Evolutionary conservation across 129 eudicot species (phyloP), one percentile per base, ranked within the genome.

Genomic region (Ambrosia artemisiifolia): DNA sequence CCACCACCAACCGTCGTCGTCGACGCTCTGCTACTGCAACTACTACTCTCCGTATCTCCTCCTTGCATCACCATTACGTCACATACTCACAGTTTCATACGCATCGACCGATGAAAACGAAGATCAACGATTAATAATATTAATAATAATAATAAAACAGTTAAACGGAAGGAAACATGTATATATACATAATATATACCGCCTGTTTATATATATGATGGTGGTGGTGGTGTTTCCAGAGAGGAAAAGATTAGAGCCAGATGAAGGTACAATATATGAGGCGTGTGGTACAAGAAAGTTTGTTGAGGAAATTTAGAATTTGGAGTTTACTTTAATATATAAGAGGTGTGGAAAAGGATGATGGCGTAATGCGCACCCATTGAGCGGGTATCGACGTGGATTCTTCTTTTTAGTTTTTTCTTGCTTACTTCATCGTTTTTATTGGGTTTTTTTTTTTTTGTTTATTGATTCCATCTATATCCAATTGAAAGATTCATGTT

Each of bases 321-420:
- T 18, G 28, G 63, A 10, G 0, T 49, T 49, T 32, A 3, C 7
- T 18, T 36, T 48, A 17, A 35, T 0, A 24, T 24, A 24, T 24
- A 24, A 24, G 28, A 28, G 36, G 16, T 51, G 34, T 71, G 78
- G 76, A 32, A 74, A 76, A 70, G 65, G 75, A 69, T 24, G 30
- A 75, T 53, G 78, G 80, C 78, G 90, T 78, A 84, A 84, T 82
- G 87, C 89, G 89, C 89, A 85, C 86, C 75, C 77, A 70, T 53
- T 67, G 75, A 76, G 72, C 80, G 80, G 82, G 68, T 71, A 79
- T 80, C 77, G 90, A 88, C 90, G 95, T 86, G 96, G 96, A 89
- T 75, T 84, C 96, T 77, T 85, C 80, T 84, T 56, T 82, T 66
- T 85, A 75, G 20, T 61, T 48, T 66, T 75, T 71, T 78, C 82